These are phyloP conservation scores for Cicer pinnatifidum DNA, from an alignment of 306 rosid species.

Conservation along the genomic window DNA sequence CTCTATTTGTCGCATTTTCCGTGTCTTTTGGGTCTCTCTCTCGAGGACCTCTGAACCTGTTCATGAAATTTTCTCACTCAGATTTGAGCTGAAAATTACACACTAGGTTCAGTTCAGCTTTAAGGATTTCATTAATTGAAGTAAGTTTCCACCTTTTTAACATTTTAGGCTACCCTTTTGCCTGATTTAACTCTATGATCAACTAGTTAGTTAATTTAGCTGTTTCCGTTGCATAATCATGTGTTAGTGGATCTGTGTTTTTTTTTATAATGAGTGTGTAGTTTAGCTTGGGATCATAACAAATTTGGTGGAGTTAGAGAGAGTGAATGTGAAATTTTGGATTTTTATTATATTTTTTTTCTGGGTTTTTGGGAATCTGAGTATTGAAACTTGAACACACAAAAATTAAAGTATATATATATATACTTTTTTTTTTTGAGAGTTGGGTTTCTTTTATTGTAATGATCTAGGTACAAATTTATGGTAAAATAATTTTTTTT, in stretches of 20 bases:
- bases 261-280: constrained; percentile 47
- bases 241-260: constrained; percentile 74
- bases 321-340: constrained; percentile 44
- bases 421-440: constrained; percentile 36
- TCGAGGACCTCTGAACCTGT: constrained; percentile 41
- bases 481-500: constrained; percentile 33
- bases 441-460: constrained; percentile 41
- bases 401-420: constrained; percentile 21
- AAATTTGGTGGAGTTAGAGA: constrained; percentile 38
- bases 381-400: constrained; percentile 28
- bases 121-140: constrained; percentile 49
- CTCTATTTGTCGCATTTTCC: constrained; percentile 51
- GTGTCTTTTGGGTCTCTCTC: constrained; percentile 47
- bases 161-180: constrained; percentile 43
- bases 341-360: constrained; percentile 35
- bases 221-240: constrained; percentile 36
- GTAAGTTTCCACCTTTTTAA: constrained; percentile 52
- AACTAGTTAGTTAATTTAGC: constrained; percentile 50
- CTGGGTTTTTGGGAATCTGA: constrained; percentile 39
- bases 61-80: constrained; percentile 49
- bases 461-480: constrained; percentile 41
- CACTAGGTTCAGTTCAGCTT: constrained; percentile 61
- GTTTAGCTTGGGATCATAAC: constrained; percentile 46
- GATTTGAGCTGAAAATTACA: constrained; percentile 56
- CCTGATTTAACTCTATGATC: constrained; percentile 48